Percentiles rank a stretch among this genome's conserved stretches.
phyloP scores from a whole-genome alignment of 441 rosid species.

The Adansonia madagascariensis region DNA sequence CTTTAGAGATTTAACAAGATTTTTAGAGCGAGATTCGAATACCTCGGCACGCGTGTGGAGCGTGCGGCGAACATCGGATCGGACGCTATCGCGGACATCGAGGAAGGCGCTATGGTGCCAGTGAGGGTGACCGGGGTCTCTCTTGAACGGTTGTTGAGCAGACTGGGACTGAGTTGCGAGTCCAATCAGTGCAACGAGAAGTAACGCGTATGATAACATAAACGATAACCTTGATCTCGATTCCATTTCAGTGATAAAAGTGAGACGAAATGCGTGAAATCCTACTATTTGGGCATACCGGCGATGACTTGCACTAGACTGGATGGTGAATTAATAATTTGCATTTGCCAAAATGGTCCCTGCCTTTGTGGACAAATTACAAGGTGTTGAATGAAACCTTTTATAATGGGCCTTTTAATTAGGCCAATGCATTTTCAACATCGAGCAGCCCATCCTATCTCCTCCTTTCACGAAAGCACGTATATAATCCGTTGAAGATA shows the following conservation, averaged over 20 bases:
- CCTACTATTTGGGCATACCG: not conserved
- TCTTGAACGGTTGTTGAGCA: constrained; percentile 72
- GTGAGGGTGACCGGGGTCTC: constrained; percentile 90
- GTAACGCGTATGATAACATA: constrained; percentile 17
- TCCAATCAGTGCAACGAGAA: constrained; percentile 43
- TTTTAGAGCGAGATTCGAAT: constrained; percentile 7
- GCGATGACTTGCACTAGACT: constrained; percentile 1
- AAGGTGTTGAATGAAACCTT: not conserved
- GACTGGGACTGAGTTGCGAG: constrained; percentile 54
- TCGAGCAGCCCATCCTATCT: not conserved
- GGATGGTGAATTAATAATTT: not conserved
- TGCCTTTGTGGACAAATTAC: not conserved
- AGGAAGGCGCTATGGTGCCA: constrained; percentile 99
- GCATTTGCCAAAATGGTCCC: not conserved
- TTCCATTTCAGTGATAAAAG: constrained; percentile 27
- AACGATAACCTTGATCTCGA: constrained; percentile 31
- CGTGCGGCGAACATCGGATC: constrained; percentile 90
- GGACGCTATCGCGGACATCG: constrained; percentile 79
- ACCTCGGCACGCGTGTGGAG: constrained; percentile 99
- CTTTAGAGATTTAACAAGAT: not conserved
- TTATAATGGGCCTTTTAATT: not conserved
- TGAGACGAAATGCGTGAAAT: not conserved
- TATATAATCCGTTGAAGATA: too few relatives aligned
- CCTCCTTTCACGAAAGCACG: not conserved
- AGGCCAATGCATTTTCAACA: not conserved